Evolutionary conservation across 164 flowering plant species (phyloP), one percentile per base, ranked within the genome.

Genomic region (Pachysandra terminalis): DNA sequence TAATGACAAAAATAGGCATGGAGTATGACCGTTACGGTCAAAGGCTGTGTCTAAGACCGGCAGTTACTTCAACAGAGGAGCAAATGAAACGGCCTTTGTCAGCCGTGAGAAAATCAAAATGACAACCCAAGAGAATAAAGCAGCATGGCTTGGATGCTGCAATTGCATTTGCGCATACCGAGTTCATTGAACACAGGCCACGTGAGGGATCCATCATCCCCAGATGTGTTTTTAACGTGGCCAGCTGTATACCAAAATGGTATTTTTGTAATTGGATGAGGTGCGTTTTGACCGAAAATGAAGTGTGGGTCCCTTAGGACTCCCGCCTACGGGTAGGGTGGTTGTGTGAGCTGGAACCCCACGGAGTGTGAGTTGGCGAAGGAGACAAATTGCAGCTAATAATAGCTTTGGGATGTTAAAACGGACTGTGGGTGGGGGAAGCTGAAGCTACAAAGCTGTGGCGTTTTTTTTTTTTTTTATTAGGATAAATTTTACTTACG

Each of bases 271-370:
- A 9, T 41, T 1, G 41, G 28, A 26, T 51, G 40, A 15, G 13
- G 8, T 0, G 52, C 16, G 16, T 17, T 65, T 52, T 53, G 58
- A 52, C 67, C 66, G 14, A 45, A 13, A 45, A 45, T 6, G 6
- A 19, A 51, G 19, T 3, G 37, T 32, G 37, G 37, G 37, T 32
- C 37, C 37, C 37, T 32, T 32, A 26, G 56, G n/a, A 58, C 61
- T 37, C 40, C n/a, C 61, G 37, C 40, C n/a, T 5, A 19, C 0
- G 60, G 37, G 19, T 0, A 14, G 65, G 48, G 23, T 53, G 22
- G 62, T 75, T 71, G 68, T 63, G 68, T 67, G 78, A 75, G 74
- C 78, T 75, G 78, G 71, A 55, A 25, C 16, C 59, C 27, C 21
- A 64, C 16, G 10, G 32, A 61, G 27, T 56, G 23, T 59, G 62